Evolutionary conservation across 257 asterid genomes (phyloP).

Genomic region (Orobanche coerulescens): DNA sequence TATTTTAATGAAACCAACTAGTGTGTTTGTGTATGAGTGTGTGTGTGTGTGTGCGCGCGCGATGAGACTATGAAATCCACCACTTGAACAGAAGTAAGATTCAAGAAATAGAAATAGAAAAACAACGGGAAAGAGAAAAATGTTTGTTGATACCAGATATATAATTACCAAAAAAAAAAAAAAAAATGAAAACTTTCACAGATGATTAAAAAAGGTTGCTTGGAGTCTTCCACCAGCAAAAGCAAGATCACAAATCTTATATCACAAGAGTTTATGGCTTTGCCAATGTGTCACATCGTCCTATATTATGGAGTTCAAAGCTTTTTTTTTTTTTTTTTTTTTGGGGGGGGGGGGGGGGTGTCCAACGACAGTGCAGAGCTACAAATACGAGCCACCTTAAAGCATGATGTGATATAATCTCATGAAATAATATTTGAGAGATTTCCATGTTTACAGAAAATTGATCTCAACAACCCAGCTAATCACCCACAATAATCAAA

Average conservation of each 20-base stretch:
- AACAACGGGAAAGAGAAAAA: not conserved
- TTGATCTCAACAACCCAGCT: not conserved
- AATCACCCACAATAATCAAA: not conserved
- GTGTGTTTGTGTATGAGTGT: not conserved
- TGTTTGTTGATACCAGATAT: not conserved
- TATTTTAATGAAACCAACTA: not conserved
- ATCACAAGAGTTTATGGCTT: not conserved
- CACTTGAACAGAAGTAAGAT: not conserved
- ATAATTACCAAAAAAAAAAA: no score
- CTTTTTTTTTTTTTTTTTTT: no score
- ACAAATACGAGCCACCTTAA: not conserved
- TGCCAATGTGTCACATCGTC: not conserved
- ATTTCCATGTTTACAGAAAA: not conserved
- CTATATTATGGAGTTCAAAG: not conserved
- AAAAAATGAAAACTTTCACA: no score
- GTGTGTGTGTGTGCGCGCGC: no score
- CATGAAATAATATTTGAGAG: conserved; percentile 3
- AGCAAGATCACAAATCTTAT: not conserved
- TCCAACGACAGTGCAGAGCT: not conserved
- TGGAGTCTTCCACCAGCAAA: not conserved
- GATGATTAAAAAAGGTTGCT: no score
- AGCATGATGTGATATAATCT: not conserved
- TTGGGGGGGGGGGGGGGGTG: no score
- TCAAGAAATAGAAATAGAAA: not conserved
- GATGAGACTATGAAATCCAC: not conserved